phyloP scores from a whole-genome alignment of 495 filamentous ascomycete species.

The Neurospora hispaniola region DNA sequence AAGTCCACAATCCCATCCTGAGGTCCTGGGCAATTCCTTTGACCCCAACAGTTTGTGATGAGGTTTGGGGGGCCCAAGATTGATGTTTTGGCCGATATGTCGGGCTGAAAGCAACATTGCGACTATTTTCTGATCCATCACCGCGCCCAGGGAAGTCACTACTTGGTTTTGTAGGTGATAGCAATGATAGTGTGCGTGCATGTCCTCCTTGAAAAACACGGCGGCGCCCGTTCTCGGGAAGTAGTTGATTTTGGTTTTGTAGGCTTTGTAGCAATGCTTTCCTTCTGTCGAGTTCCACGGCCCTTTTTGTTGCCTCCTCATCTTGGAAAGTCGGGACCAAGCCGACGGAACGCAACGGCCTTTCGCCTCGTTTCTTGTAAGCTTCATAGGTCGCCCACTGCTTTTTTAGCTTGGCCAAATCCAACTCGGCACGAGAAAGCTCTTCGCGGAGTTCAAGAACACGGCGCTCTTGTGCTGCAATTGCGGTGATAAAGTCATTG shows the following conservation, averaged over 20 bases:
- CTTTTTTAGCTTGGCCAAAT: conserved; percentile 66
- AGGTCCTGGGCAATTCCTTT: conserved; percentile 89
- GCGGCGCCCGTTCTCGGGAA: conserved; percentile 28
- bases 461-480: conserved; percentile 86
- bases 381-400: conserved; percentile 73
- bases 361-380: conserved; percentile 61
- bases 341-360: conserved; percentile 36
- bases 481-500: conserved; percentile 70
- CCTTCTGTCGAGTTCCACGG: conserved; percentile 47
- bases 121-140: conserved; percentile 8
- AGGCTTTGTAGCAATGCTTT: conserved; percentile 44
- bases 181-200: conserved; percentile 67
- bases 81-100: conserved; percentile 31
- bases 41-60: conserved; percentile 26
- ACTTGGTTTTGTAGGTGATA: conserved; percentile 51
- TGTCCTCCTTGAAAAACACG: conserved; percentile 48
- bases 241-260: conserved; percentile 44
- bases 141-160: conserved; percentile 8
- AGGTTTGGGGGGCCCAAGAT: conserved; percentile 36
- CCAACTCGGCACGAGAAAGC: conserved; percentile 64
- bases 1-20: conserved; percentile 87
- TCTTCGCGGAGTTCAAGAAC: conserved; percentile 90
- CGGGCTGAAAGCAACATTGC: conserved; percentile 11
- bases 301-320: conserved; percentile 27
- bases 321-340: conserved; percentile 20